Evolutionary conservation across 129 eudicot species (phyloP).

Genomic region (Escallonia rubra): DNA sequence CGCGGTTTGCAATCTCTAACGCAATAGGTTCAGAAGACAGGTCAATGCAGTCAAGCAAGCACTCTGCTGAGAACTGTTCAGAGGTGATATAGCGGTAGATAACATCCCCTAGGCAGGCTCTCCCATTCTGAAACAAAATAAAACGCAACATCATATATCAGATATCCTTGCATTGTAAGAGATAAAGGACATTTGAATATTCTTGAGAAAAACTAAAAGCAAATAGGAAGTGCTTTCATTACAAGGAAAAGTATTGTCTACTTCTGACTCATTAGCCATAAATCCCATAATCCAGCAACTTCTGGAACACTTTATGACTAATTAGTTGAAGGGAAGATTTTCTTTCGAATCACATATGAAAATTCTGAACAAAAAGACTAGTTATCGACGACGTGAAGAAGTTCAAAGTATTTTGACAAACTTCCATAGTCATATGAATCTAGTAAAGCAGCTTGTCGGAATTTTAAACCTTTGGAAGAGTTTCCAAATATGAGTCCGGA

Average conservation of each 20-base stretch:
- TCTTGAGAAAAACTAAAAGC: background rate
- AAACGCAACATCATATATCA: background rate
- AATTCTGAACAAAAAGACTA: too few species aligned
- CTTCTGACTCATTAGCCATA: too few species aligned
- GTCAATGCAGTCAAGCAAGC: slow-evolving; percentile 89
- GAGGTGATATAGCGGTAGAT: slow-evolving; percentile 83
- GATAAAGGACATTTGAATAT: background rate
- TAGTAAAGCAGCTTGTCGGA: background rate
- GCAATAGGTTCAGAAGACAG: slow-evolving; percentile 80
- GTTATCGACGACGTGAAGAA: too few species aligned
- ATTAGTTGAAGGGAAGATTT: too few species aligned
- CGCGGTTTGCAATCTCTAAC: slow-evolving; percentile 86
- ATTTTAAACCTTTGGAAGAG: slow-evolving; percentile 84
- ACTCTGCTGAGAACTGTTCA: slow-evolving; percentile 84
- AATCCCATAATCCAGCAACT: too few species aligned
- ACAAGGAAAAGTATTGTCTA: too few species aligned
- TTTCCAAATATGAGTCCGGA: slow-evolving; percentile 79
- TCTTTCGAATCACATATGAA: too few species aligned
- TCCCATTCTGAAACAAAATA: slow-evolving; percentile 56
- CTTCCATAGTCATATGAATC: too few species aligned
- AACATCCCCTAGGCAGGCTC: slow-evolving; percentile 86
- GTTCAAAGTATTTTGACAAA: too few species aligned
- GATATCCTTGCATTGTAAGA: background rate
- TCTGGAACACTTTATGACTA: too few species aligned
- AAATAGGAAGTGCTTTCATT: too few species aligned